phyloP scores from a whole-genome alignment of 1,284 basidiomycete genomes.

The Cutaneotrichosporon mucoides region DNA sequence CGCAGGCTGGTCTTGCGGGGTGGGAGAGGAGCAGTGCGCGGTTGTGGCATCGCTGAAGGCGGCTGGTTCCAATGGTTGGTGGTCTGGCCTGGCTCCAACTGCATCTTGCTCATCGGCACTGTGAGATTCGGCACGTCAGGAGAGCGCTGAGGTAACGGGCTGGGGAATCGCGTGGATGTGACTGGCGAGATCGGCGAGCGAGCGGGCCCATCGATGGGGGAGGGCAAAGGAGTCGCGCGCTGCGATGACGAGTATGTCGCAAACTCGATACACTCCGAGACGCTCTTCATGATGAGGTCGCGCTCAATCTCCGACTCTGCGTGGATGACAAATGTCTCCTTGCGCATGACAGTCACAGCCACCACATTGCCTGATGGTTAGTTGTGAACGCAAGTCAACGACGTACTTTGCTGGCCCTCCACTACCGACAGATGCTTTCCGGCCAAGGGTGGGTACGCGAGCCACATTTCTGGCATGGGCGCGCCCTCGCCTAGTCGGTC shows the following conservation, averaged over 20 bases:
- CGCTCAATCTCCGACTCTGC: slow-evolving; percentile 61
- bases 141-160: slow-evolving; percentile 24
- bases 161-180: slow-evolving; percentile 26
- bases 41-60: neutral
- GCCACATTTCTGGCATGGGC: slow-evolving; percentile 76
- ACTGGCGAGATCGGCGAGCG: slow-evolving; percentile 6
- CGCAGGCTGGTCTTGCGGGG: slow-evolving; percentile 35
- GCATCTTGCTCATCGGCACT: slow-evolving; percentile 35
- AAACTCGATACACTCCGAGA: slow-evolving; percentile 79
- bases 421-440: slow-evolving; percentile 83
- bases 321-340: slow-evolving; percentile 73
- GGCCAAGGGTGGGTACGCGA: slow-evolving; percentile 91
- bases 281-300: slow-evolving; percentile 66
- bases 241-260: slow-evolving; percentile 53
- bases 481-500: slow-evolving; percentile 49
- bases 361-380: slow-evolving; percentile 60
- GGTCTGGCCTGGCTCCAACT: slow-evolving; percentile 34
- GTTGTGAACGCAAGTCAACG: neutral
- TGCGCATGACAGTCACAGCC: slow-evolving; percentile 78
- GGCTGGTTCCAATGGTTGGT: slow-evolving; percentile 26
- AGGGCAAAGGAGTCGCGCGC: neutral
- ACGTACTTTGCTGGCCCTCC: slow-evolving; percentile 53
- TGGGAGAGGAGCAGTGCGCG: slow-evolving; percentile 16
- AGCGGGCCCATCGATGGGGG: neutral
- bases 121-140: slow-evolving; percentile 9